Evolutionary conservation across 257 asterid genomes (phyloP), one percentile per base, ranked within the genome.

Genomic region (Cinchona pubescens): DNA sequence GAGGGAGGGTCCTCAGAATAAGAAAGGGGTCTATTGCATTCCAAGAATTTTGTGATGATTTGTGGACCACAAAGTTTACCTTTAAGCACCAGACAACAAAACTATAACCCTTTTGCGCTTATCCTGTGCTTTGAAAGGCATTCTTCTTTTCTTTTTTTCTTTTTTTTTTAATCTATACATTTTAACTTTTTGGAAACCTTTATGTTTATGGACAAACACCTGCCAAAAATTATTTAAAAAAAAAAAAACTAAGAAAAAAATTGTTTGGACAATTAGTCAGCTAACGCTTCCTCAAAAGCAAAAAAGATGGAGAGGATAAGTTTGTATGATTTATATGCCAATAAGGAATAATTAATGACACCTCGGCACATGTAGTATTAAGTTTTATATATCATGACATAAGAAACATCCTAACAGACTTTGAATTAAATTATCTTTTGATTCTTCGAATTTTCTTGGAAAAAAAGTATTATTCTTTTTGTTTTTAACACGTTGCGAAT

Each of bases 1-100:
- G 55, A 53, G 25, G 67, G 62, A 7, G 4, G 66, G 75, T 60
- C 75, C 53, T 40, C 69, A 43, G 45, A 43, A 45, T 38, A 23
- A 19, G 18, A 38, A 60, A 69, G 46, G 35, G 8, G 46, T 34
- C 43, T 23, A 37, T 56, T 13, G 55, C 12, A 60, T 30, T 35
- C 60, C 35, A 46, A n/a, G 35, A 60, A 58, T 66, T 29, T 76
- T 56, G 62, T 59, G 71, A 76, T 60, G 76, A 48, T 69, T 76
- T 69, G 76, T 69, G 80, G 80, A 69, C 75, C 80, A 68, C n/a
- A n/a, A n/a, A n/a, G n/a, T n/a, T n/a, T n/a, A n/a, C n/a, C n/a
- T n/a, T n/a, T n/a, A n/a, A n/a, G n/a, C n/a, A n/a, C n/a, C 40
- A 67, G 62, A 76, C 61, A 76, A 55, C 37, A 64, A 38, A 48